phyloP scores from a whole-genome alignment of 2,329 filamentous ascomycete species.

The Huntiella decipiens region DNA sequence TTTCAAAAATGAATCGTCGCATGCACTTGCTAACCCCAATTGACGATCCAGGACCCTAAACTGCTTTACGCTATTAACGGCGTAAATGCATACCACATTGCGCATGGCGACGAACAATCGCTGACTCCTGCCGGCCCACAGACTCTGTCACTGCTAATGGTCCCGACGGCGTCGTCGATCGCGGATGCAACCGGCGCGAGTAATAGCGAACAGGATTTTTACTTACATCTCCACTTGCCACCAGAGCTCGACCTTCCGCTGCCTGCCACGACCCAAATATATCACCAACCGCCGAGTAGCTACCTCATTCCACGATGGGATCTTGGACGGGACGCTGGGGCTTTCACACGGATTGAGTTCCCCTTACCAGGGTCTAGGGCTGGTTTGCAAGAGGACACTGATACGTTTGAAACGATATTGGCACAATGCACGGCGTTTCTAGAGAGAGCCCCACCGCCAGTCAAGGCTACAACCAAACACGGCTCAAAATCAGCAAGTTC shows the following conservation, averaged over 20 bases:
- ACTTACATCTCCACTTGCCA: conserved; percentile 83
- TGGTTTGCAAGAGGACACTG: conserved; percentile 73
- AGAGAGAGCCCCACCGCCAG: conserved; percentile 55
- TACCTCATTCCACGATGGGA: conserved; percentile 96
- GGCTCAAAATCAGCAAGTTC: conserved; percentile 17
- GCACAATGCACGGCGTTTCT: conserved; percentile 96
- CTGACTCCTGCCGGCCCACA: conserved; percentile 76
- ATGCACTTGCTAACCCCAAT: conserved; percentile 6
- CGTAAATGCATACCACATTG: conserved; percentile 79
- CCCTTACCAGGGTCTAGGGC: conserved; percentile 51
- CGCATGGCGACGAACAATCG: conserved; percentile 65
- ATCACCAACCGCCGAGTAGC: conserved; percentile 80
- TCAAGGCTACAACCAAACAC: conserved; percentile 15
- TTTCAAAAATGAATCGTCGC: background rate
- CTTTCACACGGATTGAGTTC: conserved; percentile 88
- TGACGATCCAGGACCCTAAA: conserved; percentile 35
- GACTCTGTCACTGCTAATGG: conserved; percentile 87
- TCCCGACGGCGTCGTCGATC: conserved; percentile 67
- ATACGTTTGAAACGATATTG: conserved; percentile 93
- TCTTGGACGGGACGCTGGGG: conserved; percentile 66
- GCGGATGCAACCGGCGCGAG: conserved; percentile 35
- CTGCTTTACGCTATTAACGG: conserved; percentile 56
- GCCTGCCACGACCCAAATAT: conserved; percentile 91
- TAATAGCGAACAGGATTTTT: conserved; percentile 73
- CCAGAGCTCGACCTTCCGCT: conserved; percentile 86